Percentiles rank a stretch among this genome's conserved stretches.
phyloP scores from a whole-genome alignment of 495 filamentous ascomycete species.

The Aspergillus conjunctus region DNA sequence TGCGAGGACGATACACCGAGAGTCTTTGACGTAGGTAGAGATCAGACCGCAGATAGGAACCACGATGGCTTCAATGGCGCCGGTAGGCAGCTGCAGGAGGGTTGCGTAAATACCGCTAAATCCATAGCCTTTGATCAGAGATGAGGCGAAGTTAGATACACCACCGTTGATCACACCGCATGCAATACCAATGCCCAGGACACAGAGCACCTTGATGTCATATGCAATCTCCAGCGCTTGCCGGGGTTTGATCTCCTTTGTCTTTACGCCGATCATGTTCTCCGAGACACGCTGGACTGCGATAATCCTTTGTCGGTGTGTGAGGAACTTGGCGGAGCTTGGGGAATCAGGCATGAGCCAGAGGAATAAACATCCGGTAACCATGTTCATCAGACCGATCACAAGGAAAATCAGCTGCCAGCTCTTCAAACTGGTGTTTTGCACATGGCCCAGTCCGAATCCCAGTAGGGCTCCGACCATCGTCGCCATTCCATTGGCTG shows the following conservation, averaged over 20 bases:
- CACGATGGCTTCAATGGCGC: conserved; percentile 45
- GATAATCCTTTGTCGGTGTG: conserved; percentile 45
- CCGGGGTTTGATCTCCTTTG: conserved; percentile 35
- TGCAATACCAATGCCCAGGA: conserved; percentile 38
- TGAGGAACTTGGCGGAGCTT: conserved; percentile 42
- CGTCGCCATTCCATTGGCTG: conserved; percentile 60
- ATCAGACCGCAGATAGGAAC: conserved; percentile 40
- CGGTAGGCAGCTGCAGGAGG: conserved; percentile 49
- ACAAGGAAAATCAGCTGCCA: conserved; percentile 62
- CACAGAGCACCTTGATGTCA: conserved; percentile 44
- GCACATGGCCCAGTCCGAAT: conserved; percentile 55
- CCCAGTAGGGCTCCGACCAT: conserved; percentile 56
- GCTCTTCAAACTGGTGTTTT: conserved; percentile 40
- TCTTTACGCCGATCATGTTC: conserved; percentile 57
- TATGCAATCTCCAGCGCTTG: conserved; percentile 43
- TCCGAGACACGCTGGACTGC: conserved; percentile 46
- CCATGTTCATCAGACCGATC: conserved; percentile 52
- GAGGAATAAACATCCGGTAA: conserved; percentile 45
- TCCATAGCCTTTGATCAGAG: conserved; percentile 50
- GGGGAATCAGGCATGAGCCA: conserved; percentile 48
- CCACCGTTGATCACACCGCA: conserved; percentile 50
- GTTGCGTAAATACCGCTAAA: conserved; percentile 43
- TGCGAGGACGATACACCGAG: conserved; percentile 45
- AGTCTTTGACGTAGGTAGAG: conserved; percentile 43
- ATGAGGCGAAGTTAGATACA: conserved; percentile 48